A percentile compares a stretch with the other conserved stretches of the same genome.
Conservation (phyloP, 768 basidiomycete species). For the Phlegmacium glaucopus region DNA sequence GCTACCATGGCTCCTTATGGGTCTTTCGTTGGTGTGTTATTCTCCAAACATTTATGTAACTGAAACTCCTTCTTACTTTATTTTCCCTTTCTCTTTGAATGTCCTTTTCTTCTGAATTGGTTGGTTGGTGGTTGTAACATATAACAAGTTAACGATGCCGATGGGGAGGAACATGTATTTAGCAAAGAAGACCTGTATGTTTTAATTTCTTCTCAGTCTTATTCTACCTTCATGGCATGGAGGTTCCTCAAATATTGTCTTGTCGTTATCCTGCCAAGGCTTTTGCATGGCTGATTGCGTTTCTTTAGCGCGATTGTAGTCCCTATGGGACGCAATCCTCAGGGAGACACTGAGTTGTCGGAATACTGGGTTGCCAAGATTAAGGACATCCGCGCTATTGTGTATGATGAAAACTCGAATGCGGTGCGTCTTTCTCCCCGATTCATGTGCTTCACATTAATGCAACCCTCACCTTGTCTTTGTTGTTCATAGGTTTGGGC, state of each 20-base stretch:
- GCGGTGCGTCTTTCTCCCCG: slow-evolving; percentile 19
- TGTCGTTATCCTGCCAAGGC: too few species aligned
- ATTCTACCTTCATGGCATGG: background rate
- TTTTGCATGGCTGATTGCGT: background rate
- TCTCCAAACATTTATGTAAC: background rate
- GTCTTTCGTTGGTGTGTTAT: slow-evolving; percentile 17
- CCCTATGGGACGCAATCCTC: slow-evolving; percentile 27
- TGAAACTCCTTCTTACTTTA: background rate
- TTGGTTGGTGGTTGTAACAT: too few species aligned
- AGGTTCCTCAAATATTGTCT: too few species aligned
- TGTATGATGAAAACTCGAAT: slow-evolving; percentile 22
- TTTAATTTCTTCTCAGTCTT: background rate
- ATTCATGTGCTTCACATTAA: background rate
- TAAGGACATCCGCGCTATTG: slow-evolving; percentile 38
- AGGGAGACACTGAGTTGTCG: slow-evolving; percentile 21
- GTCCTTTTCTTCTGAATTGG: too few species aligned
- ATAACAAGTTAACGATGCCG: slow-evolving; percentile 26
- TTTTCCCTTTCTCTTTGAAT: too few species aligned
- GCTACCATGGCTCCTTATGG: slow-evolving; percentile 12
- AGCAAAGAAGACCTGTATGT: slow-evolving; percentile 33
- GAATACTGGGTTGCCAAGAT: slow-evolving; percentile 54
- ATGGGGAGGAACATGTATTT: slow-evolving; percentile 28
- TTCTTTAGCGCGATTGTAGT: slow-evolving; percentile 38
- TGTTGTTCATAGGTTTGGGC: slow-evolving; percentile 44
- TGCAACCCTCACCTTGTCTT: background rate